These are phyloP conservation scores for Lindgomyces ingoldianus DNA, from an alignment of 495 filamentous ascomycete species.

Conservation along the genomic window DNA sequence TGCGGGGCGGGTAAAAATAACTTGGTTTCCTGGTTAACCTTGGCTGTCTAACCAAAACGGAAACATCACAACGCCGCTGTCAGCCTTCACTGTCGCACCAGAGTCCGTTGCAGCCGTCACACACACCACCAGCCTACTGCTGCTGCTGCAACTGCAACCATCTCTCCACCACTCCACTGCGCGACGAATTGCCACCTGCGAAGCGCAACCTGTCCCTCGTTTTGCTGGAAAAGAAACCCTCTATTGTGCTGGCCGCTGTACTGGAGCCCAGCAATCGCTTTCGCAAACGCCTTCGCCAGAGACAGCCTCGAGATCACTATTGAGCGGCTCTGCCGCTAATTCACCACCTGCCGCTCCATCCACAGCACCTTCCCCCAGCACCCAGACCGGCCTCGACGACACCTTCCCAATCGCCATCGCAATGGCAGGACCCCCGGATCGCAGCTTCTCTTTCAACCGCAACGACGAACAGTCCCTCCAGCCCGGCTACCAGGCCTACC, in stretches of 20 bases:
- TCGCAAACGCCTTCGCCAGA: not conserved
- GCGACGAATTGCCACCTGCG: no score
- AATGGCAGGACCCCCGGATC: constrained; percentile 21
- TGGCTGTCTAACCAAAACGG: no score
- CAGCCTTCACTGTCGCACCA: not conserved
- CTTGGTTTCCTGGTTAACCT: not conserved
- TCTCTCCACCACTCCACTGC: no score
- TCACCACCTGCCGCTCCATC: not conserved
- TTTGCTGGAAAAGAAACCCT: not conserved
- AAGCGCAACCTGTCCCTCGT: no score
- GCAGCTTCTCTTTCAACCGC: constrained; percentile 27
- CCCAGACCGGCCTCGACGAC: not conserved
- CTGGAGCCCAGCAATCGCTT: not conserved
- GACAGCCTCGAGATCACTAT: not conserved
- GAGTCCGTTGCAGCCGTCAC: not conserved
- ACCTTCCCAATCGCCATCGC: not conserved
- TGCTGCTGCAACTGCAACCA: no score
- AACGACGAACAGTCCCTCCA: constrained; percentile 14
- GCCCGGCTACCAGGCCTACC: constrained; percentile 15
- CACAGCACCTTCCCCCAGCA: not conserved
- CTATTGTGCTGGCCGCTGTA: not conserved
- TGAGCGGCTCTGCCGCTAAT: not conserved
- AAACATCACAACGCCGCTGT: not conserved
- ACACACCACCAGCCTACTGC: not conserved
- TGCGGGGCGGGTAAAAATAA: not conserved